phyloP scores from a whole-genome alignment of 2,329 filamentous ascomycete species.

The Fusarium camptoceras region DNA sequence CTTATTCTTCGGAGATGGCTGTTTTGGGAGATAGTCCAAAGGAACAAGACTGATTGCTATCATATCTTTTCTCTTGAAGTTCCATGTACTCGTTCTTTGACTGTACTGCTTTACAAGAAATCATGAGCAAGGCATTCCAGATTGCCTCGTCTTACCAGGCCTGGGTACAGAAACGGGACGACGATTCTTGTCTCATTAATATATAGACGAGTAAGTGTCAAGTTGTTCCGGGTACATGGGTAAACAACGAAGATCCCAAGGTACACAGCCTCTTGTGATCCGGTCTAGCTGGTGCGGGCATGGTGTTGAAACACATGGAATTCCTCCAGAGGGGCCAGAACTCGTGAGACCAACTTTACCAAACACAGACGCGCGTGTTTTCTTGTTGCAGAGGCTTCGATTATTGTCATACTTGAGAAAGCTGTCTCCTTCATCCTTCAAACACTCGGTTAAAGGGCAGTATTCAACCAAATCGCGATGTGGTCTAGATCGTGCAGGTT shows the following conservation, averaged over 20 bases:
- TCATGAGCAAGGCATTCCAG: not conserved
- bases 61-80: not conserved
- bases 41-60: not conserved
- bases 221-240: not conserved
- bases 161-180: not conserved
- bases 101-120: not conserved
- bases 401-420: not conserved
- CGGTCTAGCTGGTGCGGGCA: conserved; percentile 1
- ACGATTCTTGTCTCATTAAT: not conserved
- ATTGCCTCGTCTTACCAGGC: not conserved
- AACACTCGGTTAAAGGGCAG: not conserved
- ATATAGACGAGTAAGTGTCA: not conserved
- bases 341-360: conserved; percentile 2
- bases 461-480: not conserved
- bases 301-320: conserved; percentile 20
- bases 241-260: not conserved
- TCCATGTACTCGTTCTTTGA: not conserved
- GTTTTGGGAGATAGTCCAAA: conserved; percentile 9
- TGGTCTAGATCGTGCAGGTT: not conserved
- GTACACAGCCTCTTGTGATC: not conserved
- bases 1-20: conserved; percentile 13
- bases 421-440: not conserved
- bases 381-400: not conserved
- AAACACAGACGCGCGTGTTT: not conserved
- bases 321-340: conserved; percentile 33